Base-by-base conservation (phyloP, 768 basidiomycete species). In the Holtermannia corniformis region DNA sequence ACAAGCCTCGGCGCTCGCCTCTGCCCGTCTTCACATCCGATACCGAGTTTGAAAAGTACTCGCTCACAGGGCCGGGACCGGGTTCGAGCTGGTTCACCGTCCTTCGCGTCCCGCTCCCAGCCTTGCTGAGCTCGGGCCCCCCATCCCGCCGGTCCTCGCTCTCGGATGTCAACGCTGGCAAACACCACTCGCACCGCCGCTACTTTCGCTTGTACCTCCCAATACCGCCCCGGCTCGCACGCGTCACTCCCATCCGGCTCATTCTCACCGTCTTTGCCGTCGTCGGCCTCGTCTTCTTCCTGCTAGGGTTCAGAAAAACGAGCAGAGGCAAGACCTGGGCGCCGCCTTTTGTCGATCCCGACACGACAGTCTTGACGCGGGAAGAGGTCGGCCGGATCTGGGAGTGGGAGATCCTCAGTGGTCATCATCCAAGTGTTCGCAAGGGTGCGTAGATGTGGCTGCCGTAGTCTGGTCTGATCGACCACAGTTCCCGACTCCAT, bases 391-490 rank as follows among this genome's bases (percentile, higher is more conserved):
- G 85, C 64, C 78, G 84, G 52, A 87, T 99, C 72, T 97, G 92
- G 92, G 77, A 83, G 55, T 97, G 91, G 91, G 93, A 99, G 74
- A 79, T 97, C 52, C 76, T 81, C 26, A 87, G 87, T 57, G 95
- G 95, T 0, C 91, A 95, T 74, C 90, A 90, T 76, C 93, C 93
- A 7, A 91, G 87, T 73, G 78, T 80, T 50, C 78, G 80, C 52
- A 77, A 78, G 62, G 80, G 91, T 89, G 72, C 66, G 86, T 78
- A 7, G n/a, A 25, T 16, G 3, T 22, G 14, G 20, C 7, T 12
- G 14, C 23, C 45, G 24, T 21, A 22, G 27, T 3, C 12, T 51
- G 46, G 28, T 11, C 49, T 54, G 47, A 52, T 25, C 20, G 2
- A 24, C 13, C 21, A 20, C 43, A 72, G 72, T 64, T 14, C 70